These are phyloP conservation scores for Durusdinium trenchii DNA, from an alignment of 73 alveolate species.

Conservation along the genomic window DNA sequence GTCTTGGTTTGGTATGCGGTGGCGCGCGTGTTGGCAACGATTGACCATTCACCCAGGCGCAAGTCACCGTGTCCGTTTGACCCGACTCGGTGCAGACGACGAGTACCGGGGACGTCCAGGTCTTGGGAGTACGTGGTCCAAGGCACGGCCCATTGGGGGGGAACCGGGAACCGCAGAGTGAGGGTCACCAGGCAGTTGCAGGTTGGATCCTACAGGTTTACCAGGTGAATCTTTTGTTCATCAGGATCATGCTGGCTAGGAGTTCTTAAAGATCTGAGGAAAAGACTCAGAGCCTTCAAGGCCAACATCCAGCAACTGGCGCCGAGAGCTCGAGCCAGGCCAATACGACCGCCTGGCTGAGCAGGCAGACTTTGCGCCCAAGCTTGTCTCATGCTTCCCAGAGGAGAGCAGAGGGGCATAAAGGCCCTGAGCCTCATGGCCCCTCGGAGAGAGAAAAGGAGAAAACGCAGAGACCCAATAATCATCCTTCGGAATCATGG, in stretches of 20 bases:
- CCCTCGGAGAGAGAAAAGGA: too few species aligned
- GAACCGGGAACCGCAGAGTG: too few species aligned
- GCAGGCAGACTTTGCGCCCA: conserved; percentile 80
- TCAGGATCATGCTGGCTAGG: too few species aligned
- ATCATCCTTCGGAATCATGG: too few species aligned
- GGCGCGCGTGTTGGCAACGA: too few species aligned
- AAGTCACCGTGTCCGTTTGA: not conserved
- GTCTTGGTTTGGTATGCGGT: not conserved
- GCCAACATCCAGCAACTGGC: not conserved
- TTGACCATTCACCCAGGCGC: not conserved
- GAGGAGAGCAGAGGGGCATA: too few species aligned
- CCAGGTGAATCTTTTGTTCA: not conserved
- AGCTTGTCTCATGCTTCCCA: conserved; percentile 93
- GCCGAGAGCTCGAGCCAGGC: not conserved
- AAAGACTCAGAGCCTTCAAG: not conserved
- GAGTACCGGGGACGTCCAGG: not conserved
- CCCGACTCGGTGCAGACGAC: not conserved
- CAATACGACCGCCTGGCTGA: conserved; percentile 87
- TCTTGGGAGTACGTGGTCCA: conserved; percentile 91
- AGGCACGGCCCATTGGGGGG: not conserved
- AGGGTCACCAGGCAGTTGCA: too few species aligned
- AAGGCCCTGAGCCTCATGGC: too few species aligned
- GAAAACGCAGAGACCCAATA: too few species aligned
- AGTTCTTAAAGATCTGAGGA: not conserved
- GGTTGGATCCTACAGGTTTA: too few species aligned